Evolutionary conservation across 2,329 filamentous ascomycete genomes (phyloP).

Genomic region (Clarireedia paspali): DNA sequence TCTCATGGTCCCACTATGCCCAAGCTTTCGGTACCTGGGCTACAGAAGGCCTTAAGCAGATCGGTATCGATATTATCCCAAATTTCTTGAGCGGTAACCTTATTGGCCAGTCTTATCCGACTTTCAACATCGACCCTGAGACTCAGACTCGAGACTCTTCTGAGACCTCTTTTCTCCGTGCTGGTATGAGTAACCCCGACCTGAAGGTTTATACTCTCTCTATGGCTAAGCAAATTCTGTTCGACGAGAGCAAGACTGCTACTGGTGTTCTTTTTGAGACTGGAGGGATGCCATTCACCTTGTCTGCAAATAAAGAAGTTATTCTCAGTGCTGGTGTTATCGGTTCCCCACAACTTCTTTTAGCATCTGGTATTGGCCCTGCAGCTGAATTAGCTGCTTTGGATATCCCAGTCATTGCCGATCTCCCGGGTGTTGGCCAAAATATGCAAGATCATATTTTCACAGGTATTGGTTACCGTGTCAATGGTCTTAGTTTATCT

Average conservation of each 20-base stretch:
- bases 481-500: conserved; percentile 5
- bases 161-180: conserved; percentile 31
- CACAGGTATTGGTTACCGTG: conserved; percentile 6
- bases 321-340: conserved; percentile 41
- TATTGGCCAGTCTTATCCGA: conserved; percentile 31
- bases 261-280: conserved; percentile 32
- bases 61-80: conserved; percentile 27
- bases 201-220: conserved; percentile 35
- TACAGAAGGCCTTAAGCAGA: conserved; percentile 30
- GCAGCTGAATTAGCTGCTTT: conserved; percentile 34
- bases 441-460: conserved; percentile 36
- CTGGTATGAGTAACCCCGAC: background rate
- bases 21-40: conserved; percentile 26
- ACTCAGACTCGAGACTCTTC: conserved; percentile 29
- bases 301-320: conserved; percentile 12
- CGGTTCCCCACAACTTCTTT: conserved; percentile 42
- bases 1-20: conserved; percentile 35
- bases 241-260: conserved; percentile 33
- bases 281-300: background rate
- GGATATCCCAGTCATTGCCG: conserved; percentile 37
- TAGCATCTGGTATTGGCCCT: conserved; percentile 39
- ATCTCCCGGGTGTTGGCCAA: conserved; percentile 42
- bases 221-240: conserved; percentile 38
- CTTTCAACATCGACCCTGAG: conserved; percentile 26
- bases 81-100: conserved; percentile 36